Evolutionary conservation across 768 basidiomycete genomes (phyloP).

Genomic region (Russula sp.): DNA sequence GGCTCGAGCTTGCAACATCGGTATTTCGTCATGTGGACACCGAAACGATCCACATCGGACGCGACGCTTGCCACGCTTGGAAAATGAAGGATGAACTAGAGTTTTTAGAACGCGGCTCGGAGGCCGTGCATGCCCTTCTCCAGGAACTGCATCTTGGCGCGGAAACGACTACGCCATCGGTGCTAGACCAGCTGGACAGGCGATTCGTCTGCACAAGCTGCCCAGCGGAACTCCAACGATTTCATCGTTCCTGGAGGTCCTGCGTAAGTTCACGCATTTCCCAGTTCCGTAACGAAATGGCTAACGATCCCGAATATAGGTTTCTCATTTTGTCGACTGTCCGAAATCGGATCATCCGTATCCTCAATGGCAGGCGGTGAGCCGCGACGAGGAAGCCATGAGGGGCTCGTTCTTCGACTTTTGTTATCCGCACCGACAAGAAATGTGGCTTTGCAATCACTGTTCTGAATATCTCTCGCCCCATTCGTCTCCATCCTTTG

Average conservation of each 20-base stretch:
- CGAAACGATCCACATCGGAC: slow-evolving; percentile 18
- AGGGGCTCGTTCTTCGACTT: no score
- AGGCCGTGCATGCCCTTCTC: slow-evolving; percentile 14
- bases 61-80: slow-evolving; percentile 27
- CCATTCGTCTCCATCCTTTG: not conserved
- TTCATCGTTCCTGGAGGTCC: slow-evolving; percentile 11
- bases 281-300: not conserved
- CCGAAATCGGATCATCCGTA: not conserved
- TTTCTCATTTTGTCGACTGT: slow-evolving; percentile 5
- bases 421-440: not conserved
- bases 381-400: not conserved
- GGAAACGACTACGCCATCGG: slow-evolving; percentile 2
- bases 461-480: slow-evolving; percentile 14
- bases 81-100: slow-evolving; percentile 5
- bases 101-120: slow-evolving; percentile 14
- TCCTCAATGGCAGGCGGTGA: slow-evolving; percentile 12
- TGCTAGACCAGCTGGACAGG: slow-evolving; percentile 11
- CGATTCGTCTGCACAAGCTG: slow-evolving; percentile 19
- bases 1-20: slow-evolving; percentile 23
- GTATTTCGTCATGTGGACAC: slow-evolving; percentile 12
- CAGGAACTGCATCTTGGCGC: not conserved
- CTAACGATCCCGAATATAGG: slow-evolving; percentile 4
- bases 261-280: slow-evolving; percentile 16
- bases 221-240: not conserved
- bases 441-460: slow-evolving; percentile 26